phyloP scores from a whole-genome alignment of 495 filamentous ascomycete species.

The Neurospora africana region DNA sequence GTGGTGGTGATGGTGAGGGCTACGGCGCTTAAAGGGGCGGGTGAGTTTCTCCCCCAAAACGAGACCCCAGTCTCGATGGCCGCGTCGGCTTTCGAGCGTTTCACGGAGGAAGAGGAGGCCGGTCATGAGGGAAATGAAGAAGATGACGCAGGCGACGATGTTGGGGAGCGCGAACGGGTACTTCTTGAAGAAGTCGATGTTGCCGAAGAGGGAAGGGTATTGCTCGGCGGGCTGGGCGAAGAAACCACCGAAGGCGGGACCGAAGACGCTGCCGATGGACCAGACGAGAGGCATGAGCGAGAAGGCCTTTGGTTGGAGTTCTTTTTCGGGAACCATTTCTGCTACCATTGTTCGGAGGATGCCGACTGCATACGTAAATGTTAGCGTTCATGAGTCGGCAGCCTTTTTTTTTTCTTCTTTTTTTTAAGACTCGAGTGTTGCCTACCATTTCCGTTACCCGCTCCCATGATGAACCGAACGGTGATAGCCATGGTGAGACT shows the following conservation, averaged over 20 bases:
- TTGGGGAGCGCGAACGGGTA: constrained; percentile 82
- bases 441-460: constrained; percentile 53
- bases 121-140: constrained; percentile 58
- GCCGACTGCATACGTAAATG: constrained; percentile 34
- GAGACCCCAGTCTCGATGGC: constrained; percentile 58
- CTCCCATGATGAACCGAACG: constrained; percentile 57
- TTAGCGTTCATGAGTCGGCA: too few relatives aligned
- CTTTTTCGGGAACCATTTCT: constrained; percentile 69
- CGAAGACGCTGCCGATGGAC: constrained; percentile 77
- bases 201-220: constrained; percentile 54
- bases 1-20: constrained; percentile 10
- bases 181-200: constrained; percentile 52
- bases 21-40: constrained; percentile 21
- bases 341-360: constrained; percentile 63
- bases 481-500: constrained; percentile 61
- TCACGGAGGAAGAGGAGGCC: constrained; percentile 70
- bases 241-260: constrained; percentile 76
- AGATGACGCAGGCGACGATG: constrained; percentile 58
- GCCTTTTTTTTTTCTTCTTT: too few relatives aligned
- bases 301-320: constrained; percentile 73
- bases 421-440: not conserved
- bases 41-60: constrained; percentile 48
- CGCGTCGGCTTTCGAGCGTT: constrained; percentile 56
- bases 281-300: constrained; percentile 77
- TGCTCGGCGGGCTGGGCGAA: constrained; percentile 70